A percentile compares a stretch with the other conserved stretches of the same genome.
These are phyloP conservation scores for Rauvolfia tetraphylla DNA, from an alignment of 257 asterid genomes.

Conservation along the genomic window DNA sequence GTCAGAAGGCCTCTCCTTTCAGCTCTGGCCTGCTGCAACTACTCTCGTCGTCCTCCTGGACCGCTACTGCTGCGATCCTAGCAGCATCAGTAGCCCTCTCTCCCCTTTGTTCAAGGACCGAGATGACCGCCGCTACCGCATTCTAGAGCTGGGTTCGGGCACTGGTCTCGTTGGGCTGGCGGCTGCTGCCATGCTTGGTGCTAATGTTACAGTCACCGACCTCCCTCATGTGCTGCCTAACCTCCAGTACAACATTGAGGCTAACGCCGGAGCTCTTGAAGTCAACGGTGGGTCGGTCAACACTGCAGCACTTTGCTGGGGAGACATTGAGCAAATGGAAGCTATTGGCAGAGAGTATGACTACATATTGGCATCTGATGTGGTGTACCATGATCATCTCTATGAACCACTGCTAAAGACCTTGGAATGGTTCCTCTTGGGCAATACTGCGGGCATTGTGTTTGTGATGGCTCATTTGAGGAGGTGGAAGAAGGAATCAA, in stretches of 20 bases:
- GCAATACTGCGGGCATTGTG: slow-evolving; percentile 19
- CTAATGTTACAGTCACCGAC: slow-evolving; percentile 74
- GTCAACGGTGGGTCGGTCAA: slow-evolving; percentile 41
- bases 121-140: slow-evolving; percentile 31
- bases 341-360: slow-evolving; percentile 57
- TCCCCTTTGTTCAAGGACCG: slow-evolving; percentile 20
- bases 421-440: slow-evolving; percentile 41
- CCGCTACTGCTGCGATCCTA: slow-evolving; percentile 20
- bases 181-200: slow-evolving; percentile 73
- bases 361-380: slow-evolving; percentile 71
- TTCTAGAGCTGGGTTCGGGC: slow-evolving; percentile 95
- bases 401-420: slow-evolving; percentile 61
- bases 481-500: slow-evolving; percentile 79
- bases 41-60: slow-evolving; percentile 69
- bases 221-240: slow-evolving; percentile 77
- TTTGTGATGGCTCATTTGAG: slow-evolving; percentile 78
- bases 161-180: slow-evolving; percentile 84
- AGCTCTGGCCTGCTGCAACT: slow-evolving; percentile 96
- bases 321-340: slow-evolving; percentile 51
- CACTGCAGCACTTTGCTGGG: slow-evolving; percentile 71
- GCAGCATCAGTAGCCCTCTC: slow-evolving; percentile 19
- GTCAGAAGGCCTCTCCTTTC: slow-evolving; percentile 80
- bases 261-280: slow-evolving; percentile 42
- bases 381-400: slow-evolving; percentile 70
- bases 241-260: slow-evolving; percentile 55